phyloP scores from a whole-genome alignment of 192 early-diverging fungal species.

The Coemansia sp. region DNA sequence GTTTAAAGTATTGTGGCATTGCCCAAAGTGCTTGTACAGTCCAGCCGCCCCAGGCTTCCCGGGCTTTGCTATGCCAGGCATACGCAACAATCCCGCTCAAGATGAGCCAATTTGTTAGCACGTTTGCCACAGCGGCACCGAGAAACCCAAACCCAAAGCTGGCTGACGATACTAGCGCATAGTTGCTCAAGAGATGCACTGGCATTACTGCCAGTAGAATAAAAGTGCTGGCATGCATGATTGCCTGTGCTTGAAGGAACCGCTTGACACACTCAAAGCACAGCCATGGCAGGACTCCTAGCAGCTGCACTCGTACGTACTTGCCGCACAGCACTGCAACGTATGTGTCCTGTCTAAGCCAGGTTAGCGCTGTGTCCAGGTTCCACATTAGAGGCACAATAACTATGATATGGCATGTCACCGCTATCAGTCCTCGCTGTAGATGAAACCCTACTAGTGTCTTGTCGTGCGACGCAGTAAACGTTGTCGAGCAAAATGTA shows the following conservation, averaged over 20 bases:
- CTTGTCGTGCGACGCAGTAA: constrained; percentile 65
- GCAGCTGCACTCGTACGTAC: constrained; percentile 68
- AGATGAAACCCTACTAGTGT: constrained; percentile 72
- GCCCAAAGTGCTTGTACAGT: constrained; percentile 40
- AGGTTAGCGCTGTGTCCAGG: constrained; percentile 66
- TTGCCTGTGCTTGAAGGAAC: constrained; percentile 87
- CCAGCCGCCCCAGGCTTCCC: constrained; percentile 72
- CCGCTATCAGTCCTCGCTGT: constrained; percentile 78
- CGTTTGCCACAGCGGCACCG: constrained; percentile 82
- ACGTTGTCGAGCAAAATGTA: constrained; percentile 73
- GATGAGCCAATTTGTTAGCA: constrained; percentile 76
- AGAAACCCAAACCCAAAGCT: constrained; percentile 70
- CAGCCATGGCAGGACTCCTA: constrained; percentile 75
- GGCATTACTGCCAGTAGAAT: constrained; percentile 71
- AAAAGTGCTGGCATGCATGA: constrained; percentile 81
- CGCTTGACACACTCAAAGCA: constrained; percentile 83
- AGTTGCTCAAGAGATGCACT: constrained; percentile 74
- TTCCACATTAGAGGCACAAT: constrained; percentile 72
- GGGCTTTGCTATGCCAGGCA: constrained; percentile 54
- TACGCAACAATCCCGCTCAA: constrained; percentile 67
- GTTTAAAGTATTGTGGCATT: constrained; percentile 57
- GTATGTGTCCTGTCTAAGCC: constrained; percentile 72
- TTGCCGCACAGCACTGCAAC: constrained; percentile 67
- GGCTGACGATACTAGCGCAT: constrained; percentile 75
- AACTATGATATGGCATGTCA: constrained; percentile 66